Evolutionary conservation across 805 yeast genomes (phyloP), one percentile per base, ranked within the genome.

Genomic region (Candida methanosorbosa): DNA sequence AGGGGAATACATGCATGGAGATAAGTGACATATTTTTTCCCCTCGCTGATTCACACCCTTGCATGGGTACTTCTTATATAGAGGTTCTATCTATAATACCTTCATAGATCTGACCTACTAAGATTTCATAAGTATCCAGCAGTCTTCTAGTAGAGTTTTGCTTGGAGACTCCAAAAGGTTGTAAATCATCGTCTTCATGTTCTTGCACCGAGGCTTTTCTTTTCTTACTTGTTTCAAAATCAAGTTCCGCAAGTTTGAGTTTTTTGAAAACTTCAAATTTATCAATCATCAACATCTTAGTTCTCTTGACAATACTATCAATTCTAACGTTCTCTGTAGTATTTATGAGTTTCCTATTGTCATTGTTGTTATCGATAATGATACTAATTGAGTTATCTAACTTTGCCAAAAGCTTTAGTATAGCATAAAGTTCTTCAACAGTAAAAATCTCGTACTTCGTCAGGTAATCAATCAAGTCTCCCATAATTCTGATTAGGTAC

Each of bases 401-500:
- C 26, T 50, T 43, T 4, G 46, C 50, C 9, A 54, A 31, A 4
- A 57, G 33, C 16, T 32, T 27, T 16, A 58, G 38, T 9, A 50
- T 39, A 4, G 34, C 17, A 8, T 48, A 38, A 40, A 57, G 36
- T 12, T 54, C 54, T 5, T 35, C 34, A 27, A 52, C 46, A 7
- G 38, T 33, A n/a, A 31, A 37, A 16, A 56, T 12, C 2, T 38
- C 32, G 32, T 51, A 61, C 42, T 67, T 75, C 12, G 61, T 66
- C 8, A 78, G 43, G 44, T 71, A 81, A 42, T 80, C 88, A 32
- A 75, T 66, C 20, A 80, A 48, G 41, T 81, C 87, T 33, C 81
- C 85, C 32, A 84, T 71, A 2, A 82, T 64, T 27, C 68, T 66
- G 18, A 84, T 59, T 14, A 81, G 54, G 44, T 79, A 81, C 34